A percentile compares a stretch with the other conserved stretches of the same genome.
Conservation (phyloP, 441 rosid species). For the Adansonia grandidieri region DNA sequence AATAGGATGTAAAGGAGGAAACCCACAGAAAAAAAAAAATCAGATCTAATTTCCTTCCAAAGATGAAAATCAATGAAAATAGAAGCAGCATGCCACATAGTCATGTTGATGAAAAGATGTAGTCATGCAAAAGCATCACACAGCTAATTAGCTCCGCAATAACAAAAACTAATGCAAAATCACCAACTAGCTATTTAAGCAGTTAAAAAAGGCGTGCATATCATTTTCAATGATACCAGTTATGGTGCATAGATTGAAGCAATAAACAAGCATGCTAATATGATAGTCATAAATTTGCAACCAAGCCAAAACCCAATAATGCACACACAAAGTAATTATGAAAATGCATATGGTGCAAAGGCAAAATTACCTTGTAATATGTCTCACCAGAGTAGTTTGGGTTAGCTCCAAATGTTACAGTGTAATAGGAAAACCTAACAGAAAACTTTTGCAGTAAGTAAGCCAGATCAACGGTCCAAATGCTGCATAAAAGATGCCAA, state of each 20-base stretch:
- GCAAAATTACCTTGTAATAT: slow-evolving; percentile 73
- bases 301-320: slow-evolving; percentile 14
- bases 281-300: neutral
- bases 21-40: neutral
- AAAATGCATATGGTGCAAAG: slow-evolving; percentile 13
- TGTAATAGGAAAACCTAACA: slow-evolving; percentile 78
- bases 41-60: slow-evolving; percentile 7
- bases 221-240: neutral
- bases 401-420: slow-evolving; percentile 90
- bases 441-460: slow-evolving; percentile 73
- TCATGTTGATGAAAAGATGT: neutral
- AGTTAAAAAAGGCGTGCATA: neutral
- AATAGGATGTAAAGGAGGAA: neutral
- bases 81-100: neutral
- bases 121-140: slow-evolving; percentile 4
- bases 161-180: neutral
- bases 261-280: slow-evolving; percentile 4
- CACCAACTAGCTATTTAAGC: neutral
- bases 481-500: slow-evolving; percentile 55
- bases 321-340: neutral
- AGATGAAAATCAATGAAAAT: neutral
- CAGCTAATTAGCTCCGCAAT: neutral
- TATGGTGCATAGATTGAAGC: neutral
- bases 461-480: slow-evolving; percentile 95
- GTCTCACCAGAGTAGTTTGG: slow-evolving; percentile 83